Base-by-base conservation (phyloP, 1,284 basidiomycete genomes). In the Porogramme epimiltina region DNA sequence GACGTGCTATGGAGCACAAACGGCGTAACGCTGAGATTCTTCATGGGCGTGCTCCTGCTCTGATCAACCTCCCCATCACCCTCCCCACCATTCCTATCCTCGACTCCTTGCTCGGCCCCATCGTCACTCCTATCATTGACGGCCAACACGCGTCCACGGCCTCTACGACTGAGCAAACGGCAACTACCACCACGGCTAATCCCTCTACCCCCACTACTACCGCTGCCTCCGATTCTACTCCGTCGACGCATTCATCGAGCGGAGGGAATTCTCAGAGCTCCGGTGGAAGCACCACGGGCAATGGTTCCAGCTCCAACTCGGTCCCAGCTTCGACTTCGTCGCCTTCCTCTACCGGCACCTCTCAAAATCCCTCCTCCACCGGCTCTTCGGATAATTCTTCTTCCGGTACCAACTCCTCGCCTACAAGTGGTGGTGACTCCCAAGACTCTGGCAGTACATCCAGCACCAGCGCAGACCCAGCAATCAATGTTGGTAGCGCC, bases 31-130 rank as follows among this genome's bases (percentile, higher is more conserved):
- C 49, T 31, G 45, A 59, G 26, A 28, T 41, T 42, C 64, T 75
- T 31, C 59, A 70, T 15, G 66, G 64, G 51, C 76, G 76, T 51
- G 68, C 70, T 19, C 76, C 75, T 23, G 59, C 68, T 6, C 72
- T 77, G 52, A 65, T 76, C 39, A 69, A 71, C 41, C 57, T 77
- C 2, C 71, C 76, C 26, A 52, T 76, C 28, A 64, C 71, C 13
- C 43, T 77, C 28, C 75, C 76, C 16, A 70, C 73, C 10, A 66
- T 79, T 28, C 76, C 79, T 2, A 45, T 82, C 19, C 59, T 79
- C 31, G 65, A 62, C 25, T 70, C 73, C 3, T 13, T 80, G 3
- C 43, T 73, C 19, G 65, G 60, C 8, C 62, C 73, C 24, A 18
- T 81, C 15, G 48, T 79, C 49, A 60, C 64, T 3, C 60, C 61